These are phyloP conservation scores for Kondoa malvinella DNA, from an alignment of 768 basidiomycete species.

Conservation along the genomic window DNA sequence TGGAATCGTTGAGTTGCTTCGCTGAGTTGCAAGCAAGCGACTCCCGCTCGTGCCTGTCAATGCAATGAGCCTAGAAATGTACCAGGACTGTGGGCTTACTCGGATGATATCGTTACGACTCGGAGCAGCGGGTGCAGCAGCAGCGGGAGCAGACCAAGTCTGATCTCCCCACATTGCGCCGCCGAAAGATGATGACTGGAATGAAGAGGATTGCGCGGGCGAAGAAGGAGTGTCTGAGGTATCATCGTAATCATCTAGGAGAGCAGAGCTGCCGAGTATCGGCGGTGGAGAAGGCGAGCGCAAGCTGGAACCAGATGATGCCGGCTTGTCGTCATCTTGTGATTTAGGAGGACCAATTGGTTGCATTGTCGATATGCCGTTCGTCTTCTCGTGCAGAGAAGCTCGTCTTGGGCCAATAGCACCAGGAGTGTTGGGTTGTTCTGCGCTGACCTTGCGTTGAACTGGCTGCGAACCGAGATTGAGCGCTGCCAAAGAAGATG, in stretches of 20 bases:
- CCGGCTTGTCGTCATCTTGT: slow-evolving; percentile 9
- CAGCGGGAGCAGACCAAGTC: neutral
- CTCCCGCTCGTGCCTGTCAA: slow-evolving; percentile 22
- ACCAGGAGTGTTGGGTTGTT: neutral
- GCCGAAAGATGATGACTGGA: slow-evolving; percentile 3
- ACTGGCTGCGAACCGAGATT: slow-evolving; percentile 3
- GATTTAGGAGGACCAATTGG: neutral
- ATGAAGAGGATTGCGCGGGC: slow-evolving; percentile 1
- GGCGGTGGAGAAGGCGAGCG: slow-evolving; percentile 17
- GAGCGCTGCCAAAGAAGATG: slow-evolving; percentile 3
- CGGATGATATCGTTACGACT: slow-evolving; percentile 7
- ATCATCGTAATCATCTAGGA: slow-evolving; percentile 16
- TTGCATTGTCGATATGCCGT: neutral
- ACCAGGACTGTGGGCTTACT: slow-evolving; percentile 9
- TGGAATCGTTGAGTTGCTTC: slow-evolving; percentile 14
- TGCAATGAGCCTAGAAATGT: slow-evolving; percentile 17
- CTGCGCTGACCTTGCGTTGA: neutral
- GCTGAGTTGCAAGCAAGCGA: slow-evolving; percentile 24
- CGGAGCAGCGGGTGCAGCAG: neutral
- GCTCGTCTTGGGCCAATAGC: neutral
- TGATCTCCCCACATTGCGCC: slow-evolving; percentile 9
- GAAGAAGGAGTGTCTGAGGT: slow-evolving; percentile 7
- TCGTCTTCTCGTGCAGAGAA: neutral
- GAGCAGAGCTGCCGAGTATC: slow-evolving; percentile 14
- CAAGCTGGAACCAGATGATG: slow-evolving; percentile 14